Percentiles rank a stretch among this genome's conserved stretches.
phyloP scores from a whole-genome alignment of 495 filamentous ascomycete genomes.

The Aspergillus hancockii region DNA sequence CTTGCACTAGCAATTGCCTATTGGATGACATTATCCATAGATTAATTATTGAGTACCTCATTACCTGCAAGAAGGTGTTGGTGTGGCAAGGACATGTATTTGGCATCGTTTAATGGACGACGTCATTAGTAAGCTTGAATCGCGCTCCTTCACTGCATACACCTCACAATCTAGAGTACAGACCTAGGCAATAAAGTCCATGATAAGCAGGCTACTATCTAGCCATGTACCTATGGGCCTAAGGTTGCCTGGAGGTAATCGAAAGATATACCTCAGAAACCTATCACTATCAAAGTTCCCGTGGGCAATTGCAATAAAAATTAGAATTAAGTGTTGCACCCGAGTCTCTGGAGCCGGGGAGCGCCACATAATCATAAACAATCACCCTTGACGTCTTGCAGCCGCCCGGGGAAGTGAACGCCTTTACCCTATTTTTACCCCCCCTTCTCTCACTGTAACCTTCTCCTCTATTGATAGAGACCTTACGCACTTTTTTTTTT shows the following conservation, averaged over 20 bases:
- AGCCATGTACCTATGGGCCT: too few species aligned
- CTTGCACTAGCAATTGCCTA: neutral
- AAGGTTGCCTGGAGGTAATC: too few species aligned
- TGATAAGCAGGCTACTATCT: too few species aligned
- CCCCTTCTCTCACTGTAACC: too few species aligned
- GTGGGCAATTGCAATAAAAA: too few species aligned
- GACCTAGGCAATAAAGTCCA: too few species aligned
- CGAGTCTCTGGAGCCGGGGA: neutral
- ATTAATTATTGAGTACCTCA: too few species aligned
- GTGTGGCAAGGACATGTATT: neutral
- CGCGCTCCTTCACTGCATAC: neutral
- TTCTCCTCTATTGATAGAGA: too few species aligned
- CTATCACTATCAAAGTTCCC: too few species aligned
- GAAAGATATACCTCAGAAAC: too few species aligned
- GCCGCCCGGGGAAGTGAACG: neutral
- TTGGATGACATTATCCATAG: neutral
- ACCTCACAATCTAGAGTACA: neutral
- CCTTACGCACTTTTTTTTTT: too few species aligned
- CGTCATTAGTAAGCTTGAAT: neutral
- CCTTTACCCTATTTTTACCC: neutral
- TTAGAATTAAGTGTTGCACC: neutral
- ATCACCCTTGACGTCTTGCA: neutral
- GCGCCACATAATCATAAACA: neutral
- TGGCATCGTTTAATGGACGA: neutral
- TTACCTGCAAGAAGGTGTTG: neutral